phyloP scores from a whole-genome alignment of 2,329 filamentous ascomycete genomes.

The Botrytis porri region DNA sequence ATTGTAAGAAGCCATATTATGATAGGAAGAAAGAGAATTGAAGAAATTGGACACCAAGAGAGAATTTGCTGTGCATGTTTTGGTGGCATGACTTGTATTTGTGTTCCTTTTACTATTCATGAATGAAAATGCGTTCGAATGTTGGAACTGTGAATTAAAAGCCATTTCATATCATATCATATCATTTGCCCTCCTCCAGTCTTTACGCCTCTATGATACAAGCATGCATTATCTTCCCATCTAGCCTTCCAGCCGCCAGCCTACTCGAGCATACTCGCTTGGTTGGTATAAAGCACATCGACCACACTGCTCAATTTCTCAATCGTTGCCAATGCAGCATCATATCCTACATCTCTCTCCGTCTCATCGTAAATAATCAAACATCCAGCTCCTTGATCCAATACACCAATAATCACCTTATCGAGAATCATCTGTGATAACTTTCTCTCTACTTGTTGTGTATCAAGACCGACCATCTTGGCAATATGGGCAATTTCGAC shows the following conservation, averaged over 20 bases:
- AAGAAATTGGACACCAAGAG: background rate
- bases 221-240: constrained; percentile 22
- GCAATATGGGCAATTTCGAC: constrained; percentile 97
- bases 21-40: background rate
- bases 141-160: background rate
- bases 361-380: constrained; percentile 97
- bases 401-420: constrained; percentile 95
- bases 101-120: background rate
- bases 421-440: constrained; percentile 99
- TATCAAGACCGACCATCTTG: constrained; percentile 95
- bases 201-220: constrained; percentile 36
- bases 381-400: constrained; percentile 97
- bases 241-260: background rate
- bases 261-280: constrained; percentile 92
- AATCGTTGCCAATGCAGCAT: constrained; percentile 89
- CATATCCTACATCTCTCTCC: constrained; percentile 88
- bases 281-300: constrained; percentile 95
- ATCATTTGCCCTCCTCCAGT: constrained; percentile 13
- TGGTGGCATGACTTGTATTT: background rate
- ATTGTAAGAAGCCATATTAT: background rate
- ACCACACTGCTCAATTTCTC: constrained; percentile 97
- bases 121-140: background rate
- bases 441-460: constrained; percentile 95
- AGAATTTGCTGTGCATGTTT: background rate
- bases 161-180: constrained; percentile 11